A percentile compares a stretch with the other conserved stretches of the same genome.
These are phyloP conservation scores for Suhomyces vadensis DNA, from an alignment of 805 yeast species.

Conservation along the genomic window DNA sequence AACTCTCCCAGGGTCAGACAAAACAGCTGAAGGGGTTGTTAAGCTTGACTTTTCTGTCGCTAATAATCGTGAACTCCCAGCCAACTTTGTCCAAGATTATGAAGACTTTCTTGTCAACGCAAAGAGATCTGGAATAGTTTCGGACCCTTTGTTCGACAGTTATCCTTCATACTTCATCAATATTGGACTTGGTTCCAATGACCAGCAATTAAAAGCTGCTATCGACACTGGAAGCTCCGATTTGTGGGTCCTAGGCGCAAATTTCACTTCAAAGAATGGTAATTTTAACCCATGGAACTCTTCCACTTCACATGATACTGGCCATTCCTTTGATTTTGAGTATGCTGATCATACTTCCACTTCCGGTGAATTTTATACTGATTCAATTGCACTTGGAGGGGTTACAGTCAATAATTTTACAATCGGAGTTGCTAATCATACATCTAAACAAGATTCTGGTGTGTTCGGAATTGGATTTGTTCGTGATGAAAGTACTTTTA, in stretches of 20 bases:
- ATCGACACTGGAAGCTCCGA: conserved; percentile 17
- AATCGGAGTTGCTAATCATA: conserved; percentile 11
- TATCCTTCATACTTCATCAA: conserved; percentile 11
- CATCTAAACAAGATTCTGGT: conserved; percentile 13
- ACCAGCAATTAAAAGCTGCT: conserved; percentile 10
- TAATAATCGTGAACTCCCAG: no score
- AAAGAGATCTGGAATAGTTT: no score
- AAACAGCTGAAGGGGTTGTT: no score
- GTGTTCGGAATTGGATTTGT: conserved; percentile 12
- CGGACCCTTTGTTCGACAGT: no score
- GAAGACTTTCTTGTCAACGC: no score
- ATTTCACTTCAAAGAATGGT: background rate
- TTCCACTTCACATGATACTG: conserved; percentile 6
- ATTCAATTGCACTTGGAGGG: background rate
- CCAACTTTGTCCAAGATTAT: no score
- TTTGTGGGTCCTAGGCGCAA: conserved; percentile 9
- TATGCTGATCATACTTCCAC: conserved; percentile 7
- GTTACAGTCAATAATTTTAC: conserved; percentile 7
- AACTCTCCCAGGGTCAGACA: no score
- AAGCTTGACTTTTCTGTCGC: no score
- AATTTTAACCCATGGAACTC: conserved; percentile 11
- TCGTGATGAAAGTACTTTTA: no score
- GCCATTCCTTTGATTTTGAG: conserved; percentile 1
- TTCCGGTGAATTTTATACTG: conserved; percentile 6
- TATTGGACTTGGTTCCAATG: conserved; percentile 12